Percentiles rank a stretch among this genome's conserved stretches.
Evolutionary conservation across 257 asterid species (phyloP).

Genomic region (Osmanthus fragrans): DNA sequence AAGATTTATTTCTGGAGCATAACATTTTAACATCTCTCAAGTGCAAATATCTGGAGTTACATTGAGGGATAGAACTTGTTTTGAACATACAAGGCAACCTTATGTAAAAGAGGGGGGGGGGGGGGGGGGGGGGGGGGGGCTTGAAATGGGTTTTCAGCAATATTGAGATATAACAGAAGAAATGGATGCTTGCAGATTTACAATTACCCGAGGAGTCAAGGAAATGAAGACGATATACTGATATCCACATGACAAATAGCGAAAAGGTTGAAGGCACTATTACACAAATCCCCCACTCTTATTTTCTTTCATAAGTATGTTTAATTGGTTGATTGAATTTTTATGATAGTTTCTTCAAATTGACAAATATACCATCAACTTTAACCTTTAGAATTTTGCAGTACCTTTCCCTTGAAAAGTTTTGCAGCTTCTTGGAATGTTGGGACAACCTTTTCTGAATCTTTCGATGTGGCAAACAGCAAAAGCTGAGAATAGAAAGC

Average conservation of each 20-base stretch:
- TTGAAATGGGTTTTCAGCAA: background rate
- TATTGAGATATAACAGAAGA: background rate
- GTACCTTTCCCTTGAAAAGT: constrained; percentile 90
- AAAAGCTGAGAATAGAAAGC: constrained; percentile 53
- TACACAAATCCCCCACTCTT: background rate
- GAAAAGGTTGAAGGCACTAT: background rate
- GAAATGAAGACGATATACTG: background rate
- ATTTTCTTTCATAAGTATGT: background rate
- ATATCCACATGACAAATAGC: background rate
- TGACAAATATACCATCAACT: background rate
- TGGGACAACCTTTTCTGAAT: constrained; percentile 47
- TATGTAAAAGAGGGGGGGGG: background rate
- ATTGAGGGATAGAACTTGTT: background rate
- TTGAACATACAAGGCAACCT: background rate
- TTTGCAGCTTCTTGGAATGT: constrained; percentile 89
- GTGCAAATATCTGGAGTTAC: background rate
- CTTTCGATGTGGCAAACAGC: constrained; percentile 73
- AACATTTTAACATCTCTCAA: background rate
- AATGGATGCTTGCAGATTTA: background rate
- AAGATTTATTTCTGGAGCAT: background rate
- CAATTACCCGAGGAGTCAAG: background rate
- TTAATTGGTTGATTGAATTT: background rate
- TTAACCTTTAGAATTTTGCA: constrained; percentile 5
- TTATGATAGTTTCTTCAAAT: background rate
- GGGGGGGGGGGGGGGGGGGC: background rate